Conservation (phyloP, 116 monocot genomes). For the Phalaenopsis hybrid region DNA sequence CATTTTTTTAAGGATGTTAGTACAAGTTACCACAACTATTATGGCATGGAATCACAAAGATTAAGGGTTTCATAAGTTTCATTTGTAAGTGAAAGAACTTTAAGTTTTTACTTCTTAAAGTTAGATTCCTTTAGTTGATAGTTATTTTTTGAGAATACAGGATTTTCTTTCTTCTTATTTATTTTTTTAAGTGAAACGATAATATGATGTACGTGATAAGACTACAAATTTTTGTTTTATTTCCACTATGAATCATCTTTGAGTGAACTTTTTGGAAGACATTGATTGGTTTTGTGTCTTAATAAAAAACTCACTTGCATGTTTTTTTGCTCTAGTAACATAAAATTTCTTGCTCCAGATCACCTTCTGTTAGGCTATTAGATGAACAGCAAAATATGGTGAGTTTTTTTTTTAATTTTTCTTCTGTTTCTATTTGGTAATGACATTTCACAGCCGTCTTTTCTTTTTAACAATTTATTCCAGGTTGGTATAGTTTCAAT, state of each 20-base stretch:
- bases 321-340: constrained; percentile 4
- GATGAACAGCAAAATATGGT: constrained; percentile 92
- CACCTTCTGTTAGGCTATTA: constrained; percentile 73
- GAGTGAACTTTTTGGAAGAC: neutral
- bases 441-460: neutral
- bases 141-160: neutral
- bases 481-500: constrained; percentile 72
- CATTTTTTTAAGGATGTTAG: neutral
- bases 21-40: neutral
- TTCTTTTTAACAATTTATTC: constrained; percentile 6
- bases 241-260: neutral
- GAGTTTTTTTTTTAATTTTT: constrained; percentile 9
- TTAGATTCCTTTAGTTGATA: neutral
- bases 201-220: neutral
- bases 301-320: neutral
- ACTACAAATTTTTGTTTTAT: neutral
- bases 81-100: neutral
- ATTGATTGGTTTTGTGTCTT: neutral
- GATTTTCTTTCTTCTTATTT: neutral
- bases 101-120: neutral
- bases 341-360: constrained; percentile 34
- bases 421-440: constrained; percentile 5
- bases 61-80: neutral
- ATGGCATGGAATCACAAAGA: neutral
- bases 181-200: neutral